These are phyloP conservation scores for Myriosclerotinia scirpicola DNA, from an alignment of 2,329 filamentous ascomycete genomes.

Conservation along the genomic window DNA sequence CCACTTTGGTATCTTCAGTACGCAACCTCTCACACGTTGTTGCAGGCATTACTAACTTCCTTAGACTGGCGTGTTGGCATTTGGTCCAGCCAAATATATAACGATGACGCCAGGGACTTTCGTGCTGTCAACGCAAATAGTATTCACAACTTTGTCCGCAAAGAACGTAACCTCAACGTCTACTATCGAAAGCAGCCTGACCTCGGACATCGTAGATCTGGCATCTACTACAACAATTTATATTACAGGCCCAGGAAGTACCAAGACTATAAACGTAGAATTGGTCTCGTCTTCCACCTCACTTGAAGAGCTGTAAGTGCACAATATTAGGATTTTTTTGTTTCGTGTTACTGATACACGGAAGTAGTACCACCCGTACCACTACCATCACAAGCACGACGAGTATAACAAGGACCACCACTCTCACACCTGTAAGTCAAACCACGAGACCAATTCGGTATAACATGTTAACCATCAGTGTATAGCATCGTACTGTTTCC, in stretches of 20 bases:
- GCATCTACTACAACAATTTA: constrained; percentile 12
- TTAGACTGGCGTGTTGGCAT: constrained; percentile 28
- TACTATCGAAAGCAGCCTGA: not conserved
- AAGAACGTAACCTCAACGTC: constrained; percentile 17
- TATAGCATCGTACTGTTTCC: not conserved
- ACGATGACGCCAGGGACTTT: constrained; percentile 27
- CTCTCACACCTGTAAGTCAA: constrained; percentile 1
- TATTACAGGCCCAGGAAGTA: not conserved
- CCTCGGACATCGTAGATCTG: not conserved
- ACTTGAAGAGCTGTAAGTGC: not conserved
- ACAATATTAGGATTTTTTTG: not conserved
- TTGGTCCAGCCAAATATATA: constrained; percentile 28
- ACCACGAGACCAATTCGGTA: not conserved
- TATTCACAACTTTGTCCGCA: not conserved
- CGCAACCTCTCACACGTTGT: not conserved
- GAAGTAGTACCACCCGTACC: not conserved
- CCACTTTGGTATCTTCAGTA: constrained; percentile 31
- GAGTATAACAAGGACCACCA: constrained; percentile 4
- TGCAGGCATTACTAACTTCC: not conserved
- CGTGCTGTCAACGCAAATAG: constrained; percentile 26
- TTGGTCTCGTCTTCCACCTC: not conserved
- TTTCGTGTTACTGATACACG: not conserved
- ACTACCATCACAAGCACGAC: constrained; percentile 13
- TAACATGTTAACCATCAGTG: not conserved
- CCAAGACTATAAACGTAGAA: not conserved